Evolutionary conservation across 23 red algal genomes (phyloP), one percentile per base, ranked within the genome.

Genomic region (Porphyridium purpureum): DNA sequence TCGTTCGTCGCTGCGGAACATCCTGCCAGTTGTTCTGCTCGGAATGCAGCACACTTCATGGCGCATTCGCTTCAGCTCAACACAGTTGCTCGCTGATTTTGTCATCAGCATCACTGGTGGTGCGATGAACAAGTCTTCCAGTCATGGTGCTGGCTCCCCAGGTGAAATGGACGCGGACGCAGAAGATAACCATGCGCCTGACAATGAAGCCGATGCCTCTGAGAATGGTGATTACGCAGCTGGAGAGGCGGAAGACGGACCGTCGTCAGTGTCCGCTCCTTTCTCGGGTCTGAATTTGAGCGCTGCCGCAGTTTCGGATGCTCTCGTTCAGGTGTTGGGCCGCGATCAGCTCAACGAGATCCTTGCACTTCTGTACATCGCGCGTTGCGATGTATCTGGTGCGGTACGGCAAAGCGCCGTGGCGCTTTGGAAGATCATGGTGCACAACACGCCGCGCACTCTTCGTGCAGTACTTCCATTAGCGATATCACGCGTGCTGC

Each of bases 351-450:
- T 54, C 14, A 57, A 72, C 40, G 69, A 80, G 33, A 57, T 93
- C 19, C 71, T 93, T 8, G 76, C 72, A 0, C 57, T 70, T 4
- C 31, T 93, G 1, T 93, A 81, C 49, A 93, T 93, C 33, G 48
- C 64, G 26, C 74, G 74, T 27, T 75, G 75, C 33, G 84, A 93
- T 50, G 64, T 74, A 23, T 75, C 67, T 34, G 33, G 70, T 40
- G 50, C 54, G 25, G 84, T 93, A 0, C 71, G 84, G 35, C 64
- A 71, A 42, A 67, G 44, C 2, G 84, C 66, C 15, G 67, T 72
- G 64, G 59, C 61, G 36, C 62, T 93, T 4, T 93, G 84, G 84
- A 93, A 93, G 50, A 70, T 63, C 9, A 54, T 93, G 1, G 68
- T 93, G 15, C 21, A 60, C 42, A 93, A 93, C 47, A 81, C 84